Conservation (phyloP, 768 basidiomycete species). For the Boletus sp. region DNA sequence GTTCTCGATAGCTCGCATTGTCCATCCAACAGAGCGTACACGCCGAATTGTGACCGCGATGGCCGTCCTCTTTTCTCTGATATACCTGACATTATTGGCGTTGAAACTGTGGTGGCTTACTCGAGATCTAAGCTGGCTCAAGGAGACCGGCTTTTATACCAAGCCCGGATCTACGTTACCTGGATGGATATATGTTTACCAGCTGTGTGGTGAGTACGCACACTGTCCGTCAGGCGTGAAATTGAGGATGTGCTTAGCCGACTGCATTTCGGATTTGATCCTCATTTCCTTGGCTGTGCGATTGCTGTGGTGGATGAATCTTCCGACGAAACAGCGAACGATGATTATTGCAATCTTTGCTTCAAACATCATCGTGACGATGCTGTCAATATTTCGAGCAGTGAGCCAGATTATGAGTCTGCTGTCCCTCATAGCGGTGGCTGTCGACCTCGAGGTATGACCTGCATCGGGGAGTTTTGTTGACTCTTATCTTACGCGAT, state of each 20-base stretch:
- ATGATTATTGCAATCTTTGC: slow-evolving; percentile 13
- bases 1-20: slow-evolving; percentile 21
- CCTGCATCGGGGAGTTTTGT: too few species aligned
- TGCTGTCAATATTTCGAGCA: slow-evolving; percentile 11
- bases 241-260: slow-evolving; percentile 14
- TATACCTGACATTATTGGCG: slow-evolving; percentile 5
- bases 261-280: slow-evolving; percentile 18
- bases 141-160: neutral
- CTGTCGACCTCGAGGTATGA: slow-evolving; percentile 16
- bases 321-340: slow-evolving; percentile 13
- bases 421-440: slow-evolving; percentile 3
- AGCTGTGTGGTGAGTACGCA: slow-evolving; percentile 17
- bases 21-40: slow-evolving; percentile 6
- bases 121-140: slow-evolving; percentile 6
- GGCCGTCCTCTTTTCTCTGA: slow-evolving; percentile 3
- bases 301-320: slow-evolving; percentile 9
- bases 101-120: slow-evolving; percentile 12
- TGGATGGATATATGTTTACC: slow-evolving; percentile 1
- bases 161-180: slow-evolving; percentile 1
- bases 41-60: slow-evolving; percentile 10
- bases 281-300: slow-evolving; percentile 13
- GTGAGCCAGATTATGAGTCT: slow-evolving; percentile 10
- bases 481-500: neutral
- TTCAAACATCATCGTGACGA: slow-evolving; percentile 11
- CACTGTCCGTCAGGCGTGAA: neutral